These are phyloP conservation scores for Phytophthora nicotianae DNA, from an alignment of 352 stramenopile genomes.

Conservation along the genomic window DNA sequence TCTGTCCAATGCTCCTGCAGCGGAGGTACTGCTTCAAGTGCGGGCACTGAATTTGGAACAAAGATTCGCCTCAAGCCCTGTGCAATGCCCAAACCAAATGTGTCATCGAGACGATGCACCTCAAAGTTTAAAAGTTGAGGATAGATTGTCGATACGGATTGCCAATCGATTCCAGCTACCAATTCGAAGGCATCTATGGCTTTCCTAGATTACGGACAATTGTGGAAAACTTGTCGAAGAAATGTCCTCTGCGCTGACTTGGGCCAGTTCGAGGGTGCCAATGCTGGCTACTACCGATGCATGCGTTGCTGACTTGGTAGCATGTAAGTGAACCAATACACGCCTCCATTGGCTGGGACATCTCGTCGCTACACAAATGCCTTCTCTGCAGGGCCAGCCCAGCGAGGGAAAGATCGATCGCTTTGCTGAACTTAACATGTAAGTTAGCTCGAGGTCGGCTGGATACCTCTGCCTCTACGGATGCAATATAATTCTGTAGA, in stretches of 20 bases:
- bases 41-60: no score
- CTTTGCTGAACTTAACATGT: constrained; percentile 10
- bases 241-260: neutral
- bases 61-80: neutral
- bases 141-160: constrained; percentile 31
- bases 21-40: no score
- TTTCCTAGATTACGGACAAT: no score
- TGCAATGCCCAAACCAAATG: neutral
- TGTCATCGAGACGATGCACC: neutral
- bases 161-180: neutral
- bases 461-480: no score
- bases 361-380: constrained; percentile 5
- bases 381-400: neutral
- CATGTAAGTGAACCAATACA: neutral
- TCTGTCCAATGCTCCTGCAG: no score
- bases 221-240: constrained; percentile 6
- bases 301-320: constrained; percentile 33
- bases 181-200: no score
- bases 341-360: constrained; percentile 15
- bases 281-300: constrained; percentile 3
- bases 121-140: constrained; percentile 15
- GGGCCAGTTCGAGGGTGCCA: no score
- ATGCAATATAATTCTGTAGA: no score
- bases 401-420: constrained; percentile 8
- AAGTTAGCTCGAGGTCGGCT: no score